Evolutionary conservation across 148 eudicot genomes (phyloP).

Genomic region (Rhododendron molle): DNA sequence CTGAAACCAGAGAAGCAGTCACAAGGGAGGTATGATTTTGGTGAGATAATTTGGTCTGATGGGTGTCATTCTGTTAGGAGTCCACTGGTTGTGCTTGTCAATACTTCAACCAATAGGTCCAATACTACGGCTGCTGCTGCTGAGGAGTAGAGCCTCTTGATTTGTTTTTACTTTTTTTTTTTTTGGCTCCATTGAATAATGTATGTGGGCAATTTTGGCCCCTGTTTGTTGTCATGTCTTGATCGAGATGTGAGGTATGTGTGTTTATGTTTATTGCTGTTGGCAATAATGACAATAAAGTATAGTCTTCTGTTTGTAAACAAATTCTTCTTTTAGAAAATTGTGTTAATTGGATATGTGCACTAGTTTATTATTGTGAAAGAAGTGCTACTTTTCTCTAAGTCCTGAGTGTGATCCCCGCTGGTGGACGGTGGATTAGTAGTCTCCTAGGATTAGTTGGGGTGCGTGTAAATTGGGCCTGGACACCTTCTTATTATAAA

Average conservation of each 20-base stretch:
- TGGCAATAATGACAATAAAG: not conserved
- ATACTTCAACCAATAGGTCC: slow-evolving; percentile 6
- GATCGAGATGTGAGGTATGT: not conserved
- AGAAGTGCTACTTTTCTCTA: too few relatives aligned
- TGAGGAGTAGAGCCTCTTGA: not conserved
- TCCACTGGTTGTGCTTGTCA: slow-evolving; percentile 40
- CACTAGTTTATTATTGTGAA: too few relatives aligned
- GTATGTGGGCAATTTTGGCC: not conserved
- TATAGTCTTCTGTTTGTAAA: not conserved
- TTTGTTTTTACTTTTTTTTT: not conserved
- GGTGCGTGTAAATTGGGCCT: too few relatives aligned
- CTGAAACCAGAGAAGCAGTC: slow-evolving; percentile 34
- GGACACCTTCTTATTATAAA: too few relatives aligned
- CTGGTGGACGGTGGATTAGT: too few relatives aligned
- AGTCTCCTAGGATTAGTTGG: too few relatives aligned
- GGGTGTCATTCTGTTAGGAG: slow-evolving; percentile 40
- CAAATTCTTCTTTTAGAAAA: not conserved
- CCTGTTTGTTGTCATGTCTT: not conserved
- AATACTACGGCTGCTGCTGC: not conserved
- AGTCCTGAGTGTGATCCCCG: too few relatives aligned
- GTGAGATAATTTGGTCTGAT: slow-evolving; percentile 47
- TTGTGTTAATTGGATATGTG: not conserved
- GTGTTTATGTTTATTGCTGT: not conserved
- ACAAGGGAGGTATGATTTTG: slow-evolving; percentile 44
- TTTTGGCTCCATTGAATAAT: not conserved